Base-by-base conservation (phyloP, 306 rosid genomes). In the Lagenaria siceraria region DNA sequence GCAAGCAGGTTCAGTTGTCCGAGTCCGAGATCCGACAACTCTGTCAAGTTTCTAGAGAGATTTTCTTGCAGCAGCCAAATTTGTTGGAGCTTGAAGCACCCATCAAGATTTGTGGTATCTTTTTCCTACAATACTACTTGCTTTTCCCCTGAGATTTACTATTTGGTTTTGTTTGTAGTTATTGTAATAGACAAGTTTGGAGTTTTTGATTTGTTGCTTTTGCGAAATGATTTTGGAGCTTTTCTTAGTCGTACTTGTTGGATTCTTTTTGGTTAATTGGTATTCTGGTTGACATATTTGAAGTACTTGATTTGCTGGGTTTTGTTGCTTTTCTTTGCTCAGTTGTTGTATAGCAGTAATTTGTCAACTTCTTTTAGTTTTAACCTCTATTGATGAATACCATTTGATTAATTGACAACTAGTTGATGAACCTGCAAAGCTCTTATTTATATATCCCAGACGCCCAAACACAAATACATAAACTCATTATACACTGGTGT, bases 11-110 rank as follows among this genome's bases (percentile, higher is more conserved):
- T 8, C 98, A 94, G 83, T 82, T 94, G 21, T 90, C 92, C 21
- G 98, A 94, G 83, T 77, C 96, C 15, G 98, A 91, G 97, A 94
- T 94, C 97, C 93, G 91, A 4, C 96, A 90, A 25, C 97, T 93
- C 42, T 93, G 98, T 77, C 71, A 79, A 0, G 80, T 40, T 76
- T 91, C 98, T 22, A 86, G 83, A 77, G 96, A 90, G 4, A 86
- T 93, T 83, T 91, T 93, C 87, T 65, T 93, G 78, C 90, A 88
- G 76, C 98, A 93, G 80, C 94, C 98, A 60, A 88, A 84, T 84
- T 83, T 91, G 78, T 81, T 93, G 82, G 92, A 93, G 78, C 94
- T 93, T 56, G 89, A 91, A 80, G 96, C 97, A 17, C 98, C 98
- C 81, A 91, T 93, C 78, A 93, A 93, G 87, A 93, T 93, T 87